phyloP scores from a whole-genome alignment of 768 basidiomycete species.

The Lentinula edodes region DNA sequence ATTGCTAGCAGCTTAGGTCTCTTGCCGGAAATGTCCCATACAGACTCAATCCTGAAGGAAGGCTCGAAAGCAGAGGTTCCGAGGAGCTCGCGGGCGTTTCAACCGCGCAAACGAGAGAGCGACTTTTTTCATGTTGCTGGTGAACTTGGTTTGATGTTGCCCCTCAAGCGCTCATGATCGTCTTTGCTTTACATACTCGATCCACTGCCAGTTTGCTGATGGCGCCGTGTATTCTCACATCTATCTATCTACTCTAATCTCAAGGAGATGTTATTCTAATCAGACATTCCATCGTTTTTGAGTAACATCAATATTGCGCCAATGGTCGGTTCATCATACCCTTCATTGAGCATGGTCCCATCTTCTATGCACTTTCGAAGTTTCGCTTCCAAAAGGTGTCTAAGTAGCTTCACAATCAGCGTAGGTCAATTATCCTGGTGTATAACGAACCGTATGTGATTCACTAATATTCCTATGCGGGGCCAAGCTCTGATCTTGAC shows the following conservation, averaged over 20 bases:
- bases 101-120: background rate
- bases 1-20: background rate
- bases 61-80: too few species aligned
- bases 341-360: conserved; percentile 33
- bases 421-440: background rate
- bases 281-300: conserved; percentile 15
- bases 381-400: conserved; percentile 61
- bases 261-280: background rate
- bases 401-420: conserved; percentile 15
- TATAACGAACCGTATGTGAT: conserved; percentile 65
- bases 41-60: background rate
- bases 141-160: background rate
- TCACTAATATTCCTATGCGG: conserved; percentile 86
- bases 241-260: too few species aligned
- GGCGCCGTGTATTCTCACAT: too few species aligned
- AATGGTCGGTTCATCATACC: conserved; percentile 42
- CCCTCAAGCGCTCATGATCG: too few species aligned
- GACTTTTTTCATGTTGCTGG: background rate
- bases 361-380: conserved; percentile 54
- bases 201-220: too few species aligned
- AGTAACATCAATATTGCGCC: conserved; percentile 20
- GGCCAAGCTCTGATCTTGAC: conserved; percentile 79
- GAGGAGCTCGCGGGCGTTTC: too few species aligned
- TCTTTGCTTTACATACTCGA: too few species aligned
- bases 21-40: background rate